A percentile compares a stretch with the other conserved stretches of the same genome.
Evolutionary conservation across 495 filamentous ascomycete species (phyloP).

Genomic region (Cercophora newfieldiana): DNA sequence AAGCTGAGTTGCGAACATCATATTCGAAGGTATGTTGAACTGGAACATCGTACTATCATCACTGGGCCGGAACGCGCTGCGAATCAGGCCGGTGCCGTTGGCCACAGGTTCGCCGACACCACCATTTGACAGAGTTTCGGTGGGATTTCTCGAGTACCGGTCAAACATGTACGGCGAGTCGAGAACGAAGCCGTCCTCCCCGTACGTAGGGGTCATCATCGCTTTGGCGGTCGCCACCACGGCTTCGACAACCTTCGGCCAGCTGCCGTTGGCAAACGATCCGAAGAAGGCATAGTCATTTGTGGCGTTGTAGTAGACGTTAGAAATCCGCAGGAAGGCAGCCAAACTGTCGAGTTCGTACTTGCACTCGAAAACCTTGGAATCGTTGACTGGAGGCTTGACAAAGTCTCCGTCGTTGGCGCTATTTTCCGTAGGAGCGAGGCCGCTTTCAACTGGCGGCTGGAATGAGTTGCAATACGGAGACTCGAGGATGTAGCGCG

Average conservation of each 20-base stretch:
- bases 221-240: slow-evolving; percentile 51
- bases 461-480: slow-evolving; percentile 66
- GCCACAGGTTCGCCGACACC: slow-evolving; percentile 60
- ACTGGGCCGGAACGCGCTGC: slow-evolving; percentile 61
- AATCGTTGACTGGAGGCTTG: slow-evolving; percentile 19
- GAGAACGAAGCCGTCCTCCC: slow-evolving; percentile 52
- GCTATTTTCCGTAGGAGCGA: slow-evolving; percentile 40
- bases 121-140: slow-evolving; percentile 61
- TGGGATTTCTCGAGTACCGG: slow-evolving; percentile 52
- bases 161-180: slow-evolving; percentile 58
- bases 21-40: slow-evolving; percentile 64
- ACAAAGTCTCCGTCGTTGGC: slow-evolving; percentile 26
- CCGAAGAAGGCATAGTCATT: slow-evolving; percentile 59
- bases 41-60: slow-evolving; percentile 61
- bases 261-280: slow-evolving; percentile 40
- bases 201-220: slow-evolving; percentile 60
- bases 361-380: slow-evolving; percentile 54
- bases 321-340: slow-evolving; percentile 60
- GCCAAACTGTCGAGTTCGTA: slow-evolving; percentile 70
- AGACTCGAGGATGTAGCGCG: slow-evolving; percentile 56
- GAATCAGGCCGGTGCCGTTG: slow-evolving; percentile 58
- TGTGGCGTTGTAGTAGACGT: slow-evolving; percentile 60
- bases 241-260: slow-evolving; percentile 51
- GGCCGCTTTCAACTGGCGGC: slow-evolving; percentile 54
- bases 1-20: slow-evolving; percentile 65